phyloP scores from a whole-genome alignment of 2,329 filamentous ascomycete species.

The Clonostachys byssicola region DNA sequence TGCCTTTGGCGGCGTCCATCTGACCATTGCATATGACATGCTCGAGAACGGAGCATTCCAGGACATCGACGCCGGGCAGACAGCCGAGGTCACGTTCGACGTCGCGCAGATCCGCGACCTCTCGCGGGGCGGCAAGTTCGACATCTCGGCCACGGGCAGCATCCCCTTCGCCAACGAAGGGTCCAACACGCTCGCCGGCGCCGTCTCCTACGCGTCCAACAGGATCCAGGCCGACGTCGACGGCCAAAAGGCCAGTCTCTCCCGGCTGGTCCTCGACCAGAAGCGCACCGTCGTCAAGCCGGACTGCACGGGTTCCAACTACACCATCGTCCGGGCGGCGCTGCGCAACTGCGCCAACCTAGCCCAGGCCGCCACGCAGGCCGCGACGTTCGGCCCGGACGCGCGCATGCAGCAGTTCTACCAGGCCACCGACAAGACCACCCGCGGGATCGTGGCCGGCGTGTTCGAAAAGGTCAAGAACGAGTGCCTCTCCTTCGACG shows the following conservation, averaged over 20 bases:
- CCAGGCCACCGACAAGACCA: constrained; percentile 45
- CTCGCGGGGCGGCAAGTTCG: constrained; percentile 40
- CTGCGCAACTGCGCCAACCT: constrained; percentile 39
- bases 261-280: constrained; percentile 35
- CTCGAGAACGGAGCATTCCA: constrained; percentile 40
- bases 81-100: constrained; percentile 43
- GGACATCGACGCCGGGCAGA: constrained; percentile 34
- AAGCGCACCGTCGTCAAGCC: constrained; percentile 45
- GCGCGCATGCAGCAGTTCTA: constrained; percentile 57
- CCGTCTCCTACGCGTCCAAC: constrained; percentile 51
- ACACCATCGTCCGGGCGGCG: constrained; percentile 32
- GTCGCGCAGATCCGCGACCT: constrained; percentile 46
- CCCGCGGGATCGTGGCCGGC: constrained; percentile 43
- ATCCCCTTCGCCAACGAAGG: constrained; percentile 45
- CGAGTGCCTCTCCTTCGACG: constrained; percentile 39
- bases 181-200: constrained; percentile 43
- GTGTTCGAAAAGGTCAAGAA: constrained; percentile 45
- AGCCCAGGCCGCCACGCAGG: not conserved
- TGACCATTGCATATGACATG: constrained; percentile 33
- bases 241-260: constrained; percentile 42
- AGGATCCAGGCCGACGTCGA: constrained; percentile 51
- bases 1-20: constrained; percentile 44
- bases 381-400: not conserved
- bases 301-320: constrained; percentile 43
- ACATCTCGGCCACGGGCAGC: constrained; percentile 46